phyloP scores from a whole-genome alignment of 108 stramenopile species.

The Cylindrotheca fusiformis region DNA sequence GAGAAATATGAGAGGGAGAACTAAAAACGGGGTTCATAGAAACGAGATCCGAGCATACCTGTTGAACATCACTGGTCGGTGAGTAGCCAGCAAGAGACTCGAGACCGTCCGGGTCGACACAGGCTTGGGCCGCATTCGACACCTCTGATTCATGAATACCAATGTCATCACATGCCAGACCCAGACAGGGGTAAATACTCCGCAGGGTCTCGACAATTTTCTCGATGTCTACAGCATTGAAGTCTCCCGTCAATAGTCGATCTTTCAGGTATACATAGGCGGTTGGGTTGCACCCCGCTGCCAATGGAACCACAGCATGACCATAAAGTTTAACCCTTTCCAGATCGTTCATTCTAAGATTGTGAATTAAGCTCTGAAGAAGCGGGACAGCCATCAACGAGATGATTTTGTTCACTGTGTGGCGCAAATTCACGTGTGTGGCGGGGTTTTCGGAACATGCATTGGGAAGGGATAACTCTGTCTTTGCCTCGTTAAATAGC shows the following conservation, averaged over 20 bases:
- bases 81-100: slow-evolving; percentile 54
- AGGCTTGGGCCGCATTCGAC: slow-evolving; percentile 12
- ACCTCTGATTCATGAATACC: slow-evolving; percentile 45
- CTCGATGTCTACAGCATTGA: slow-evolving; percentile 48
- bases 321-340: slow-evolving; percentile 62
- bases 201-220: slow-evolving; percentile 47
- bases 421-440: slow-evolving; percentile 45
- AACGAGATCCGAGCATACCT: slow-evolving; percentile 16
- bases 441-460: slow-evolving; percentile 55
- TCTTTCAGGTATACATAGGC: slow-evolving; percentile 52
- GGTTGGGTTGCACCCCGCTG: slow-evolving; percentile 52
- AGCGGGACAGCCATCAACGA: slow-evolving; percentile 70
- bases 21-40: neutral
- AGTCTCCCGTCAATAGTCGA: slow-evolving; percentile 40
- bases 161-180: slow-evolving; percentile 66
- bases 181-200: slow-evolving; percentile 66
- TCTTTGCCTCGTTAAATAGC: slow-evolving; percentile 74
- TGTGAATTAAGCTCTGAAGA: slow-evolving; percentile 60
- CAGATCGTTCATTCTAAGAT: slow-evolving; percentile 46
- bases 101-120: slow-evolving; percentile 24
- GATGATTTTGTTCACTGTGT: slow-evolving; percentile 58
- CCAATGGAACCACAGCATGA: slow-evolving; percentile 63
- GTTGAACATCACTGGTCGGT: slow-evolving; percentile 50
- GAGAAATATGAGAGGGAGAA: neutral
- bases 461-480: slow-evolving; percentile 63